Evolutionary conservation across 2,329 filamentous ascomycete species (phyloP), one percentile per base, ranked within the genome.

Genomic region (Thermochaetoides dissita): DNA sequence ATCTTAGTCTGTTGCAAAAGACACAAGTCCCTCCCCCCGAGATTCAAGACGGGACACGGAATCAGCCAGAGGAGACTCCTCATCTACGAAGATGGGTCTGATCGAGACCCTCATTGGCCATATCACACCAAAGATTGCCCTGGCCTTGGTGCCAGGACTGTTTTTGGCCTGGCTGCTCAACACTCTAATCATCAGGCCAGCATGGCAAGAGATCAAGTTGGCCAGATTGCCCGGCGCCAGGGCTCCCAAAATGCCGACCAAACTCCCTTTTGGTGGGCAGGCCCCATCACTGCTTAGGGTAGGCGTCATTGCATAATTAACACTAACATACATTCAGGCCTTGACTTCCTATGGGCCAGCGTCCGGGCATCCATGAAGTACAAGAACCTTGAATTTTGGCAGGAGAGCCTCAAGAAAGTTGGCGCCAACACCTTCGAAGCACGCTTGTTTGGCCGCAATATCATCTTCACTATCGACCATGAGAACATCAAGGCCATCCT

Each of bases 401-500:
- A 63, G 7, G 45, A 59, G 2, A 59, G 68, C 41, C 72, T 87
- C 53, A 53, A 52, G 11, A 38, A 49, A 7, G 59, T 60, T 10
- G 54, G 61, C 5, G 56, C 61, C 30, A 77, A 68, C 51, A 88
- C 83, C 0, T 62, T 70, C 34, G 83, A 89, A 60, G 58, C 64
- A 8, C 67, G 66, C 1, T 52, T 76, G 6, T 53, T 75, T 1
- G 69, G 71, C 38, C 58, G 63, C 38, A 74, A 83, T n/a, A 59
- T 81, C 17, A 59, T 93, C 45, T 71, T 91, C 55, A 94, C 88
- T 0, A 74, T 74, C 6, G 86, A 94, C 51, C 82, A 83, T 0
- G 85, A 93, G 55, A 94, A 94, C 57, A 82, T 94, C 65, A 94
- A 94, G 60, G 84, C 88, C 6, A 71, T 95, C 17, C 68, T 95